A percentile compares a stretch with the other conserved stretches of the same genome.
Evolutionary conservation across 148 eudicot genomes (phyloP).

Genomic region (Vaccinium vitisidaea): DNA sequence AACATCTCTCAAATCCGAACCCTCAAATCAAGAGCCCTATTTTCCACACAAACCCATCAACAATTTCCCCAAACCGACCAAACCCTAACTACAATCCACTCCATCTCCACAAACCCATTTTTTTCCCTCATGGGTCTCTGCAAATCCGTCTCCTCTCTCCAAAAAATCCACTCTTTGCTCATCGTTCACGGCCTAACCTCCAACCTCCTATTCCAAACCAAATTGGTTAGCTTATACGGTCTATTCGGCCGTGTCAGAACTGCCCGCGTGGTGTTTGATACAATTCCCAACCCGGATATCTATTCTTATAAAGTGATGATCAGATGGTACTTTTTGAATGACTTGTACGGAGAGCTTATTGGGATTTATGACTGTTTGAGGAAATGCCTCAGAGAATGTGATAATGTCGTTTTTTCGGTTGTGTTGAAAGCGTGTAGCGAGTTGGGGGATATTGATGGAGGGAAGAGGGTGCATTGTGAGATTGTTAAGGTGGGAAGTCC

Average conservation of each 20-base stretch:
- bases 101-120: conserved; percentile 49
- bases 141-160: conserved; percentile 37
- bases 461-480: conserved; percentile 63
- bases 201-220: conserved; percentile 47
- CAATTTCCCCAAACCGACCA: conserved; percentile 10
- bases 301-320: conserved; percentile 68
- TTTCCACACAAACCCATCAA: conserved; percentile 23
- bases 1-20: conserved; percentile 12
- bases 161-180: conserved; percentile 56
- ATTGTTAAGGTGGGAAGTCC: conserved; percentile 54
- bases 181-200: conserved; percentile 43
- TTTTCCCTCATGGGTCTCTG: conserved; percentile 47
- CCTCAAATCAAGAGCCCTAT: conserved; percentile 18
- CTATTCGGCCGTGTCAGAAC: conserved; percentile 32
- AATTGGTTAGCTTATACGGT: conserved; percentile 60
- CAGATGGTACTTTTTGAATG: conserved; percentile 73
- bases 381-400: conserved; percentile 48
- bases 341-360: conserved; percentile 46
- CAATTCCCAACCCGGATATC: conserved; percentile 54
- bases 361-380: conserved; percentile 53
- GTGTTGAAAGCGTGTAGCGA: conserved; percentile 77
- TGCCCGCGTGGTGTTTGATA: conserved; percentile 63
- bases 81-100: conserved; percentile 26
- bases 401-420: conserved; percentile 59
- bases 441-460: conserved; percentile 46